Evolutionary conservation across 441 rosid species (phyloP).

Genomic region (Erysimum cheiri): DNA sequence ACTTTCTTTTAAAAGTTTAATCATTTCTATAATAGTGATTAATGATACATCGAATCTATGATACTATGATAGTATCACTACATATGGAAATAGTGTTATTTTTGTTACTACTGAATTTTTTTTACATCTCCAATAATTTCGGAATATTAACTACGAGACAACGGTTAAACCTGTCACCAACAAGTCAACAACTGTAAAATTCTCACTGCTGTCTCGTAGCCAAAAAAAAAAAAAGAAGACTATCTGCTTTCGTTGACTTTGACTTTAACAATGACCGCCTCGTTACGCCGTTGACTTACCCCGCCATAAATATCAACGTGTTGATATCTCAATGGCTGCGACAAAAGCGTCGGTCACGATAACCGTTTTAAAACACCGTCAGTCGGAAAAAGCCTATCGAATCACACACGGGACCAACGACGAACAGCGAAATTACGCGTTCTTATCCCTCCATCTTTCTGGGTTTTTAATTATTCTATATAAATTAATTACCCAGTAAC

Average conservation of each 20-base stretch:
- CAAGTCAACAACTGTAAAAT: neutral
- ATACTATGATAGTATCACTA: neutral
- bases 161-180: neutral
- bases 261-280: slow-evolving; percentile 5
- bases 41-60: neutral
- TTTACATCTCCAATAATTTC: slow-evolving; percentile 6
- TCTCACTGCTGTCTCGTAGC: neutral
- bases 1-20: too few relatives aligned
- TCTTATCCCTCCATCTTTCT: slow-evolving; percentile 11
- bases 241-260: slow-evolving; percentile 27
- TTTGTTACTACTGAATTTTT: neutral
- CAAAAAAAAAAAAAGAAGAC: neutral
- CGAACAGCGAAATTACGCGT: slow-evolving; percentile 27
- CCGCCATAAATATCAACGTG: slow-evolving; percentile 6
- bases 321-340: neutral
- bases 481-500: slow-evolving; percentile 31
- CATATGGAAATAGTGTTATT: neutral
- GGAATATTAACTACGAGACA: neutral
- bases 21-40: slow-evolving; percentile 1
- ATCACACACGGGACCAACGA: slow-evolving; percentile 19
- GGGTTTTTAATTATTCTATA: slow-evolving; percentile 7
- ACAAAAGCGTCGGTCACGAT: slow-evolving; percentile 35
- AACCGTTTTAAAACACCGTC: slow-evolving; percentile 34
- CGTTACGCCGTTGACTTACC: slow-evolving; percentile 32
- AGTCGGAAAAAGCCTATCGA: neutral